Base-by-base conservation (phyloP, 2,329 filamentous ascomycete species). In the Diaporthe sp. region DNA sequence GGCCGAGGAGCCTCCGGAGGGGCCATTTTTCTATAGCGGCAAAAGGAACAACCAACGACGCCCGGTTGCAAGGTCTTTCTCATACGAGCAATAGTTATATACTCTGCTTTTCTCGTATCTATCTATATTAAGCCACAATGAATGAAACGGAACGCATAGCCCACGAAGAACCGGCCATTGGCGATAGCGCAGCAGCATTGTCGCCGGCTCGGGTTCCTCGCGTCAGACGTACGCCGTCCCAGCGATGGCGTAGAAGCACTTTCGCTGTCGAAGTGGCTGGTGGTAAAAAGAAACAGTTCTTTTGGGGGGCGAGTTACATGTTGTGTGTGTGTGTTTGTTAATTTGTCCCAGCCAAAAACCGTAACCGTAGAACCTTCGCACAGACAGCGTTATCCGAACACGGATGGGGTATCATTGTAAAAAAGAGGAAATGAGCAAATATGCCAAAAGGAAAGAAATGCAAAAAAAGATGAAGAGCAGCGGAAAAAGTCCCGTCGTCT, bases 161-260 rank as follows among this genome's bases (percentile, higher is more conserved):
- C 76, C 73, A 75, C 76, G 73, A 77, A 68, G 68, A 73, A 77
- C 49, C 71, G 71, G 63, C 73, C 76, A 37, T 31, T 51, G 68
- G 83, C 87, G 86, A 89, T 89, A 89, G 88, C 88, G 88, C 84
- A 85, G 76, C 70, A 85, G 88, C 88, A 89, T 89, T 89, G 83
- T 90, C 87, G 87, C 83, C 82, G 80, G 79, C 80, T 76, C 72
- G 82, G 79, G 17, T 63, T 73, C 76, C 86, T 86, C 87, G 85
- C 86, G 87, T 83, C 82, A 75, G 73, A 77, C 77, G 87, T 84
- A 86, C 87, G 84, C 87, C 87, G 86, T 88, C 87, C 85, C 86
- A 86, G 86, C 86, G 84, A 89, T 89, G 87, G 87, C 87, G 87
- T 88, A 88, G 82, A 77, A 87, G 87, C 87, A 88, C 87, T 89